Conservation (phyloP, 2,329 filamentous ascomycete species). For the Aaosphaeria pasadenensis region DNA sequence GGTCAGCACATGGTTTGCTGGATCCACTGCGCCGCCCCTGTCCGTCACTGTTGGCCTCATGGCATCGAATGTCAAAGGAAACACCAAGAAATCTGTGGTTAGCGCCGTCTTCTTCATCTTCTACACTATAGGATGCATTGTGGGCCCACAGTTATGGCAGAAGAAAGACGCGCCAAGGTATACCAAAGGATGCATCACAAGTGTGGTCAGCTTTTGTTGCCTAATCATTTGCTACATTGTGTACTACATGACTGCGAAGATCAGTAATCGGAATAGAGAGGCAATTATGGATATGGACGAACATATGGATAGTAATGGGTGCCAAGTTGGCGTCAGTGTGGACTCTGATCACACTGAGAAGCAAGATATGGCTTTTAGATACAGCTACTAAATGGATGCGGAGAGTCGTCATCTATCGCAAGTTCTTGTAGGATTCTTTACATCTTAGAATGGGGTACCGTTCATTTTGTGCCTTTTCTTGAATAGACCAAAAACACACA, state of each 20-base stretch:
- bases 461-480: too few relatives aligned
- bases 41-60: conserved; percentile 42
- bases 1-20: conserved; percentile 47
- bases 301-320: background rate
- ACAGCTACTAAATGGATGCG: background rate
- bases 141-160: conserved; percentile 49
- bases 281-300: background rate
- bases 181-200: conserved; percentile 46
- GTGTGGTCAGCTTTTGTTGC: conserved; percentile 44
- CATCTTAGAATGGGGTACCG: too few relatives aligned
- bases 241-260: conserved; percentile 1
- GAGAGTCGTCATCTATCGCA: background rate
- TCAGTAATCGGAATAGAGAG: background rate
- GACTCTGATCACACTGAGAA: background rate
- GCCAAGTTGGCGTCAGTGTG: background rate
- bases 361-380: background rate
- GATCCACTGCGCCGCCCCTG: conserved; percentile 43
- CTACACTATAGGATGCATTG: conserved; percentile 37
- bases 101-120: background rate
- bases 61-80: conserved; percentile 52
- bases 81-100: conserved; percentile 46
- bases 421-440: too few relatives aligned
- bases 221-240: conserved; percentile 26
- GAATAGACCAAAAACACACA: too few relatives aligned
- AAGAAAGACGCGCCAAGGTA: conserved; percentile 40